Percentiles rank a stretch among this genome's conserved stretches.
Evolutionary conservation across 805 yeast species (phyloP).

Genomic region (Clavispora carvajalis): DNA sequence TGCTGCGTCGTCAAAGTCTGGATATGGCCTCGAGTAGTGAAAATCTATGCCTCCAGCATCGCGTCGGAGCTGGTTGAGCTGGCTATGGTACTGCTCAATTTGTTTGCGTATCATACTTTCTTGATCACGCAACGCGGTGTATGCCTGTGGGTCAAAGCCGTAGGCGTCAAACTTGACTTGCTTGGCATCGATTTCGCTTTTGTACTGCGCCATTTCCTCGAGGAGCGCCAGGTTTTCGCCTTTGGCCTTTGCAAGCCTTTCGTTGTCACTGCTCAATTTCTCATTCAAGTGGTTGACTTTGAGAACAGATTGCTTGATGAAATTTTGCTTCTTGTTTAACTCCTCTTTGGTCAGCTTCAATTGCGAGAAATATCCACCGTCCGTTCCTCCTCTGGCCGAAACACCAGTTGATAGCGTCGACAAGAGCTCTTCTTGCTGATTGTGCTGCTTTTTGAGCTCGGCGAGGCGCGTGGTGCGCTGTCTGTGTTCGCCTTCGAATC

Average conservation of each 20-base stretch:
- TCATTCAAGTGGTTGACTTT: conserved; percentile 52
- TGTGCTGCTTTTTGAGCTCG: conserved; percentile 41
- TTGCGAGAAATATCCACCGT: conserved; percentile 74
- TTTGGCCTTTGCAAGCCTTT: conserved; percentile 50
- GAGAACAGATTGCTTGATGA: conserved; percentile 54
- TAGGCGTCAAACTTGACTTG: conserved; percentile 40
- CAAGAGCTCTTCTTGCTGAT: conserved; percentile 68
- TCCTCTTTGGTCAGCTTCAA: conserved; percentile 56
- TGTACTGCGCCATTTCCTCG: conserved; percentile 40
- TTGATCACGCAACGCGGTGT: conserved; percentile 40
- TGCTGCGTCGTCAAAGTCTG: conserved; percentile 51
- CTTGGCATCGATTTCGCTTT: conserved; percentile 31
- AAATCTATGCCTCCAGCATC: conserved; percentile 72
- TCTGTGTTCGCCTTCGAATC: conserved; percentile 42
- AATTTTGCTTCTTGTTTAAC: conserved; percentile 48
- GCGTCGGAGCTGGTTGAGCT: conserved; percentile 53
- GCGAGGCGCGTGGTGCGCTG: conserved; percentile 40
- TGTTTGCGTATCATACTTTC: conserved; percentile 29
- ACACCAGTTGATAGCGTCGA: conserved; percentile 85
- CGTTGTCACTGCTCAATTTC: conserved; percentile 45
- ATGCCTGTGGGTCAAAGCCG: conserved; percentile 53
- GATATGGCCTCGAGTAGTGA: conserved; percentile 58
- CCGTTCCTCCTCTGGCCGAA: conserved; percentile 71
- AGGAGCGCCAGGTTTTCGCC: conserved; percentile 39
- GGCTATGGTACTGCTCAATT: conserved; percentile 30